Evolutionary conservation across 257 asterid genomes (phyloP).

Genomic region (Orobanche coerulescens): DNA sequence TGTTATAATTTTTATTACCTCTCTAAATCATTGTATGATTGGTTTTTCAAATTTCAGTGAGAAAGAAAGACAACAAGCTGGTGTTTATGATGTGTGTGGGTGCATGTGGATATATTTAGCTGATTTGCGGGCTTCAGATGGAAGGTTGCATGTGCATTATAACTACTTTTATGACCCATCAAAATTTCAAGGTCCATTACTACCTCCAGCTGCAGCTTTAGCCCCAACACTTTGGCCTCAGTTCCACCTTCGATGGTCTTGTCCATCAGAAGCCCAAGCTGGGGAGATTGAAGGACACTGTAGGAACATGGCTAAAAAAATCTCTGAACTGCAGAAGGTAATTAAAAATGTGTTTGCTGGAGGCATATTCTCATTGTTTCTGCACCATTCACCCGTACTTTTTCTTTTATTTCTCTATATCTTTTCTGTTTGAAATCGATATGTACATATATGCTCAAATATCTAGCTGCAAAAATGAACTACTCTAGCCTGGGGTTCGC

Average conservation of each 20-base stretch:
- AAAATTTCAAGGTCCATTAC: constrained; percentile 53
- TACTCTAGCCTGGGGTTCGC: background rate
- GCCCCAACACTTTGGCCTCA: constrained; percentile 99
- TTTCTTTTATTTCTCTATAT: background rate
- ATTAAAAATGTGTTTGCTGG: background rate
- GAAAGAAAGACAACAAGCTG: constrained; percentile 90
- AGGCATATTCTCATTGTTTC: background rate
- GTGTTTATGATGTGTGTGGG: constrained; percentile 69
- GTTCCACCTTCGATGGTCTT: constrained; percentile 97
- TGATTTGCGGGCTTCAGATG: constrained; percentile 67
- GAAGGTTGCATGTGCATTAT: constrained; percentile 67
- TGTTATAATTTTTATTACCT: background rate
- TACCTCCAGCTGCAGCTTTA: constrained; percentile 98
- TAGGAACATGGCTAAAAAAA: constrained; percentile 55
- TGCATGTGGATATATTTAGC: constrained; percentile 86
- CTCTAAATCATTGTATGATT: background rate
- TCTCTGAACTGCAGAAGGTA: constrained; percentile 75
- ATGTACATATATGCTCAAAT: background rate
- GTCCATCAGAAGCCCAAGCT: constrained; percentile 83
- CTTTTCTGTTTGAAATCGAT: background rate
- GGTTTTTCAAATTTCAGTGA: constrained; percentile 41
- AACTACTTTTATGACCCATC: constrained; percentile 79
- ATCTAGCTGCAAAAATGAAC: background rate
- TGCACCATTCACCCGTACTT: background rate
- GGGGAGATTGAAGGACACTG: constrained; percentile 84